These are phyloP conservation scores for Balansia obtecta DNA, from an alignment of 2,329 filamentous ascomycete species.

Conservation along the genomic window DNA sequence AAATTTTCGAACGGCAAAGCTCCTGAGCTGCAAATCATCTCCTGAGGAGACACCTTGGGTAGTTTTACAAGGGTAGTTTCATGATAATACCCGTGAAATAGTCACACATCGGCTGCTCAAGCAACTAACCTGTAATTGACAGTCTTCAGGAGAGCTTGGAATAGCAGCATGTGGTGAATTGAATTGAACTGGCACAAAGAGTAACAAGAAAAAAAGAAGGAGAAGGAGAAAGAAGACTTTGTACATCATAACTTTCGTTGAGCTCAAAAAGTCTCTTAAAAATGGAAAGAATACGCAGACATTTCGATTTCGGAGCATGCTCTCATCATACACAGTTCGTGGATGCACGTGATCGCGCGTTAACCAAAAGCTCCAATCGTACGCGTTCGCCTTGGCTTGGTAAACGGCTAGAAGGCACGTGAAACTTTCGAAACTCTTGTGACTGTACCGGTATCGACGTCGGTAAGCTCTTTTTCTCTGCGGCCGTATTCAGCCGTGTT, in stretches of 20 bases:
- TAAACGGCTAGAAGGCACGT: neutral
- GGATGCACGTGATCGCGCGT: constrained; percentile 11
- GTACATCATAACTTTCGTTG: no score
- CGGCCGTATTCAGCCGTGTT: neutral
- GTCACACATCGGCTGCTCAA: no score
- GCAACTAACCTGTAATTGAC: neutral
- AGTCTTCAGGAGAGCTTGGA: neutral
- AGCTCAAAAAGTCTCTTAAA: no score
- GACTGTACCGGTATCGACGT: neutral
- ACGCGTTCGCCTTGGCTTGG: neutral
- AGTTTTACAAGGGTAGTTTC: neutral
- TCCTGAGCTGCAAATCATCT: constrained; percentile 55
- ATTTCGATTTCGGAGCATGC: no score
- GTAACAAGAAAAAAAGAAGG: no score
- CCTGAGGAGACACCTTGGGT: constrained; percentile 23
- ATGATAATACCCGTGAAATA: no score
- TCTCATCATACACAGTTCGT: no score
- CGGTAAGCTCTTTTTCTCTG: neutral
- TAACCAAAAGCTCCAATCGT: neutral
- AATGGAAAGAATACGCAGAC: no score
- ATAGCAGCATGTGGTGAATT: neutral
- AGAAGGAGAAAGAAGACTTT: no score
- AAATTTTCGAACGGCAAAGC: constrained; percentile 51
- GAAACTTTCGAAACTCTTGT: neutral
- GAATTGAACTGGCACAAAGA: no score